Evolutionary conservation across 176 grass and related monocot genomes (phyloP).

Genomic region (Phoenix roebelenii): DNA sequence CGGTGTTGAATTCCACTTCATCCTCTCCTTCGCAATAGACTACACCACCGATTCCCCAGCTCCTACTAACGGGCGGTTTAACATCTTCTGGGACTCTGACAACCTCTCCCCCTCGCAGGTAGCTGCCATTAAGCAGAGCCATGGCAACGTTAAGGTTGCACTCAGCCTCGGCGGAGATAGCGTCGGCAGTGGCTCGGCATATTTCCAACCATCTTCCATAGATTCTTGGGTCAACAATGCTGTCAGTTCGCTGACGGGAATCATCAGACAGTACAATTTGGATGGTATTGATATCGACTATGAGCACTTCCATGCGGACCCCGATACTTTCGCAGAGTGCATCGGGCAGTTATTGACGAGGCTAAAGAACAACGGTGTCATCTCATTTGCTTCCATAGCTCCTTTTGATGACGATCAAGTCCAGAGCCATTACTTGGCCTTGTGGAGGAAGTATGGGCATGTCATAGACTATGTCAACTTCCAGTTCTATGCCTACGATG

Average conservation of each 20-base stretch:
- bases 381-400: slow-evolving; percentile 10
- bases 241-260: not conserved
- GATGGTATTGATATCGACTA: slow-evolving; percentile 12
- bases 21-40: slow-evolving; percentile 42
- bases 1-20: slow-evolving; percentile 29
- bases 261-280: slow-evolving; percentile 8
- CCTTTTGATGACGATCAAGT: slow-evolving; percentile 11
- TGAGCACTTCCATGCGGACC: slow-evolving; percentile 5
- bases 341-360: not conserved
- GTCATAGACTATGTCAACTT: slow-evolving; percentile 31
- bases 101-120: slow-evolving; percentile 15
- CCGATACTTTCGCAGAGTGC: slow-evolving; percentile 3
- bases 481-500: slow-evolving; percentile 13
- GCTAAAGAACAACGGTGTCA: slow-evolving; percentile 4
- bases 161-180: slow-evolving; percentile 12
- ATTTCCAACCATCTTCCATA: slow-evolving; percentile 6
- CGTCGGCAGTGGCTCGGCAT: not conserved
- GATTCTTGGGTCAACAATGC: slow-evolving; percentile 13
- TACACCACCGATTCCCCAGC: slow-evolving; percentile 1
- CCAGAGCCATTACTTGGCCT: slow-evolving; percentile 21
- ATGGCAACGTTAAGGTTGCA: not conserved
- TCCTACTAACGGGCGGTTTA: slow-evolving; percentile 41
- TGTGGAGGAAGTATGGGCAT: slow-evolving; percentile 25
- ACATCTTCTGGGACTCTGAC: slow-evolving; percentile 20
- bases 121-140: slow-evolving; percentile 3